Evolutionary conservation across 163 green algal species (phyloP).

Genomic region (Prototheca wickerhamii): DNA sequence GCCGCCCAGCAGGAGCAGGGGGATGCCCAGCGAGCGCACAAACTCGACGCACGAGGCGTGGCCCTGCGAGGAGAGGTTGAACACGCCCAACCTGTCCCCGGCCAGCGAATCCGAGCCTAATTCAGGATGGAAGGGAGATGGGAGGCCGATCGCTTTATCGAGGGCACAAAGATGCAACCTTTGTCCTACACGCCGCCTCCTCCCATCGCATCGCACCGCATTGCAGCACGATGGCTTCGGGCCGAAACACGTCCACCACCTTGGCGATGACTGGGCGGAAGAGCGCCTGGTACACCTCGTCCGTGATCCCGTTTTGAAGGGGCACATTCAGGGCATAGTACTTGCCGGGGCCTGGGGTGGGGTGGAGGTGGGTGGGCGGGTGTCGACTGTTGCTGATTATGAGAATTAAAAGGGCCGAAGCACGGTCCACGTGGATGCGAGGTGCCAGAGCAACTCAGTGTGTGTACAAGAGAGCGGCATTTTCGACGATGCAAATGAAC

Average conservation of each 20-base stretch:
- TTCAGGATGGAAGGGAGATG: background rate
- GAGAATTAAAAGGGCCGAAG: too few species aligned
- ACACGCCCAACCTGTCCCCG: conserved; percentile 76
- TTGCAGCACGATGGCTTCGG: conserved; percentile 81
- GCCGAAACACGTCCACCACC: conserved; percentile 74
- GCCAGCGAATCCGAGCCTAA: conserved; percentile 82
- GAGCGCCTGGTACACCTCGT: conserved; percentile 65
- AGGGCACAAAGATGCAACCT: background rate
- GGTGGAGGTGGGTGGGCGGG: too few species aligned
- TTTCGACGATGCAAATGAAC: too few species aligned
- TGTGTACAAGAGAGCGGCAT: too few species aligned
- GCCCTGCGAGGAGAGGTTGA: conserved; percentile 78
- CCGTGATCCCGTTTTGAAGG: conserved; percentile 86
- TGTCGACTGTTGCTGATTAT: too few species aligned
- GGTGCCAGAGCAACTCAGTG: too few species aligned
- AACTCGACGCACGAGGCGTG: conserved; percentile 72
- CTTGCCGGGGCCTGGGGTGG: conserved; percentile 40
- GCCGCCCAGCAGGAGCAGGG: conserved; percentile 53
- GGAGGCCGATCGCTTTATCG: background rate
- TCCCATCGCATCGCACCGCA: conserved; percentile 36
- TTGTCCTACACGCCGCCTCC: background rate
- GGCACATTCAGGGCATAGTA: conserved; percentile 92
- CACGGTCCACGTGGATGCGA: too few species aligned
- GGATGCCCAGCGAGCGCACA: conserved; percentile 56
- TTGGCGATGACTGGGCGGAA: conserved; percentile 85